Percentiles rank a stretch among this genome's conserved stretches.
phyloP scores from a whole-genome alignment of 2,329 filamentous ascomycete species.

The Pseudopyrenochaeta lycopersici region DNA sequence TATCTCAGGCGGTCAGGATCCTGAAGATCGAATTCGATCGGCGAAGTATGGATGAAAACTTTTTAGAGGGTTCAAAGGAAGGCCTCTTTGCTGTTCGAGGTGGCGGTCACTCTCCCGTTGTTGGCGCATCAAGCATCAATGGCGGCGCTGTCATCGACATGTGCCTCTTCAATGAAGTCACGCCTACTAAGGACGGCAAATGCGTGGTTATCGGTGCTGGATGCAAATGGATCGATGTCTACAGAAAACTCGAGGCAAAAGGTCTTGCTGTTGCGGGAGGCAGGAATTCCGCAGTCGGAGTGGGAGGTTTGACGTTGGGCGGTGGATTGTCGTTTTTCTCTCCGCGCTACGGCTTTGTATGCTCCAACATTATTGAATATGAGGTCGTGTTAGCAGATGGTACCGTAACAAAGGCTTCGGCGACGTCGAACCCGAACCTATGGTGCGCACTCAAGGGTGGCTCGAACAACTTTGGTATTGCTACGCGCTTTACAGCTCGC shows the following conservation, averaged over 20 bases:
- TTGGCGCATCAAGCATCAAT: conserved; percentile 29
- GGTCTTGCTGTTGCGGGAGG: conserved; percentile 31
- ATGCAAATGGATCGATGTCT: conserved; percentile 29
- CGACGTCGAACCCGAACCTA: conserved; percentile 31
- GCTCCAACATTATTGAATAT: conserved; percentile 44
- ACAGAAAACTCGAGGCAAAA: conserved; percentile 19
- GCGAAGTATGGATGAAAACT: conserved; percentile 4
- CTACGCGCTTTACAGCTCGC: conserved; percentile 39
- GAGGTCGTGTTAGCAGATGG: conserved; percentile 51
- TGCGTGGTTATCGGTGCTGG: conserved; percentile 27
- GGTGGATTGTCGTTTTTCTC: conserved; percentile 50
- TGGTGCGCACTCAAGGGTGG: conserved; percentile 48
- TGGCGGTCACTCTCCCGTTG: conserved; percentile 52
- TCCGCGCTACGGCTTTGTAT: conserved; percentile 39
- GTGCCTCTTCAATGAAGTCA: conserved; percentile 22
- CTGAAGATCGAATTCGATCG: conserved; percentile 41
- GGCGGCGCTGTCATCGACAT: conserved; percentile 29
- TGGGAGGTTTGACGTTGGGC: conserved; percentile 44
- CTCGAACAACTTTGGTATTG: conserved; percentile 49
- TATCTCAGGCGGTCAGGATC: conserved; percentile 38
- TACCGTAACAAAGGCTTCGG: conserved; percentile 39
- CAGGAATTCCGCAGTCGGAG: conserved; percentile 36
- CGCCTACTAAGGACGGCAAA: conserved; percentile 1
- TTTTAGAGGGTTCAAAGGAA: neutral
- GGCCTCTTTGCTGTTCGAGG: conserved; percentile 58